Evolutionary conservation across 805 yeast species (phyloP).

Genomic region (Ogataea methylovora): DNA sequence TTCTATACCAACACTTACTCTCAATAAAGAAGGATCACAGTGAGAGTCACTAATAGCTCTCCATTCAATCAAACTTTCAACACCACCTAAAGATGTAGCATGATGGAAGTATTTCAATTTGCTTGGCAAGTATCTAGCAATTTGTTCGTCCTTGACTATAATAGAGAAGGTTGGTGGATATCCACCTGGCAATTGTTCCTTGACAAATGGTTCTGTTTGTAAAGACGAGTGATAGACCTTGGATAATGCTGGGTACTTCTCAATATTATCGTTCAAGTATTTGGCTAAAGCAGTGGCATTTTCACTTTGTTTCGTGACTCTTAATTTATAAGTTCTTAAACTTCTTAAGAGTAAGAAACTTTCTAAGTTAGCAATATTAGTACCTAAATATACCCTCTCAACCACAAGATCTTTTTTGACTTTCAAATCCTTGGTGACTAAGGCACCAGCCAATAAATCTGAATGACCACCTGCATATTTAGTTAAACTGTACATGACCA

Average conservation of each 20-base stretch:
- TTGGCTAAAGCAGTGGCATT: constrained; percentile 57
- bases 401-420: constrained; percentile 37
- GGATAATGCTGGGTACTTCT: constrained; percentile 39
- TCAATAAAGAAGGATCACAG: constrained; percentile 49
- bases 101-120: constrained; percentile 69
- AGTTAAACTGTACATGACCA: constrained; percentile 90
- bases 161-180: constrained; percentile 72
- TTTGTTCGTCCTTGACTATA: constrained; percentile 37
- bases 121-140: constrained; percentile 60
- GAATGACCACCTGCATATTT: constrained; percentile 96
- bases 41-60: constrained; percentile 63
- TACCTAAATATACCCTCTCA: constrained; percentile 71
- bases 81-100: constrained; percentile 91
- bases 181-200: constrained; percentile 58
- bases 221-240: constrained; percentile 66
- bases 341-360: constrained; percentile 70
- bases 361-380: constrained; percentile 75
- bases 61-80: constrained; percentile 89
- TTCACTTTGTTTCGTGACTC: constrained; percentile 59
- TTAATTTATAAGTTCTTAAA: constrained; percentile 68
- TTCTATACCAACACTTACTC: constrained; percentile 81
- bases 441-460: constrained; percentile 76
- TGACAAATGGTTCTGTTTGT: constrained; percentile 64
- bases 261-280: constrained; percentile 43
- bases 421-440: constrained; percentile 52